Conservation (phyloP, 345 rosid genomes). For the Gossypium herbaceum region DNA sequence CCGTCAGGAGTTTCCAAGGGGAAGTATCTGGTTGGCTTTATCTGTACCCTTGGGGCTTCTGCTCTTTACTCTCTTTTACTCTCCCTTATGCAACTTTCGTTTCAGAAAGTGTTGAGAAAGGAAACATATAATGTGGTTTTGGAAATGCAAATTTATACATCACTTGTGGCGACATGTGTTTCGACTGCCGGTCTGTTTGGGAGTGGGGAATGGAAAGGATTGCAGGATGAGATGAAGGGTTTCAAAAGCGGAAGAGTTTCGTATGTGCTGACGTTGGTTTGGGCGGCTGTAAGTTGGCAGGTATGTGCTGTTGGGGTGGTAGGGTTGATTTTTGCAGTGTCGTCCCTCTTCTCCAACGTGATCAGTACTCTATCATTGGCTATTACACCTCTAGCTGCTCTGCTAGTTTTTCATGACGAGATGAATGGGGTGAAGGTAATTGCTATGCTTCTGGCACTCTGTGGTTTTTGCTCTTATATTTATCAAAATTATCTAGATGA, state of each 20-base stretch:
- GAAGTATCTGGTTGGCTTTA: conserved; percentile 53
- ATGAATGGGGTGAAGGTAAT: conserved; percentile 62
- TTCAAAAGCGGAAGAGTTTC: conserved; percentile 41
- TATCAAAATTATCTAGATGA: conserved; percentile 65
- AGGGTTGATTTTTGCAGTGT: conserved; percentile 60
- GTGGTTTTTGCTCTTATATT: conserved; percentile 54
- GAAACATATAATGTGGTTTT: conserved; percentile 50
- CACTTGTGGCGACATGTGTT: conserved; percentile 42
- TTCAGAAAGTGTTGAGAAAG: conserved; percentile 56
- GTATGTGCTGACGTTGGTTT: conserved; percentile 50
- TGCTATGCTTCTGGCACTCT: conserved; percentile 58
- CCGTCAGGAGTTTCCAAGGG: conserved; percentile 52
- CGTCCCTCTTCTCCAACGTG: conserved; percentile 75
- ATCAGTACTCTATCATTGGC: conserved; percentile 62
- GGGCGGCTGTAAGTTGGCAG: conserved; percentile 66
- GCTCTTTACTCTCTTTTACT: conserved; percentile 75
- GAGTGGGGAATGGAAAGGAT: conserved; percentile 63
- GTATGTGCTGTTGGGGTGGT: conserved; percentile 64
- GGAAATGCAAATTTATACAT: conserved; percentile 60
- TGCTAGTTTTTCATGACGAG: conserved; percentile 53
- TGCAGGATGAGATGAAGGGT: conserved; percentile 48
- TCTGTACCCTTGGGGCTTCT: conserved; percentile 58
- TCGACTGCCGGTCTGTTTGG: conserved; percentile 46
- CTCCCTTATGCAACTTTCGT: conserved; percentile 73
- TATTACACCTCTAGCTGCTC: conserved; percentile 50